phyloP scores from a whole-genome alignment of 805 yeast genomes.

The Starmerella bacillaris region DNA sequence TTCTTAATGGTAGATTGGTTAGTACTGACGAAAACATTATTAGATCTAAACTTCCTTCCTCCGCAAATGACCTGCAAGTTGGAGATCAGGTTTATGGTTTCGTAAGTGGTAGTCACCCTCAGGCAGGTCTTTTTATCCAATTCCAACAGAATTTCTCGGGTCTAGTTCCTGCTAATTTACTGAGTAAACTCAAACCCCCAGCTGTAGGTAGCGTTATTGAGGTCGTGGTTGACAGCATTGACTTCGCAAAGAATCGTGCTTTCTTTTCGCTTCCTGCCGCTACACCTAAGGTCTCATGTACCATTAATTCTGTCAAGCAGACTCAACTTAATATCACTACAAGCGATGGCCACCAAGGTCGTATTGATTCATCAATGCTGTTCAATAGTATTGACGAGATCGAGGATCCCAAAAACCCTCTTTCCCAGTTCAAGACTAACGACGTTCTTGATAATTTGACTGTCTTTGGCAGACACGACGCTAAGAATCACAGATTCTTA shows the following conservation, averaged over 20 bases:
- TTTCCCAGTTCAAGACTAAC: constrained; percentile 40
- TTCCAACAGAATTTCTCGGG: constrained; percentile 64
- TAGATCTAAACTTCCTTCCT: constrained; percentile 41
- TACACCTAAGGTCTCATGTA: constrained; percentile 17
- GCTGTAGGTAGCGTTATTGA: constrained; percentile 25
- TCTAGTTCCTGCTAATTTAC: constrained; percentile 46
- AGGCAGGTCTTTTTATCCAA: constrained; percentile 62
- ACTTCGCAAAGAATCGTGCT: constrained; percentile 53
- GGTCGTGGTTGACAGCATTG: constrained; percentile 40
- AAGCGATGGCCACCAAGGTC: constrained; percentile 58
- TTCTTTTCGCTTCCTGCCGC: constrained; percentile 22
- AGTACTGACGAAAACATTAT: constrained; percentile 53
- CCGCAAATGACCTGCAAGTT: constrained; percentile 39
- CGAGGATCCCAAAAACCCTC: constrained; percentile 38
- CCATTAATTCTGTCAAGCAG: constrained; percentile 43
- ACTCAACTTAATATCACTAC: constrained; percentile 58
- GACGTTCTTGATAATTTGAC: constrained; percentile 37
- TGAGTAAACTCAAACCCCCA: constrained; percentile 27
- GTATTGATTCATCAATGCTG: constrained; percentile 58
- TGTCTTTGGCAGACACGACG: constrained; percentile 62
- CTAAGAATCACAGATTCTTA: constrained; percentile 45
- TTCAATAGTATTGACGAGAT: constrained; percentile 39
- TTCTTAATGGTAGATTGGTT: constrained; percentile 41
- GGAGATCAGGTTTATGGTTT: constrained; percentile 48
- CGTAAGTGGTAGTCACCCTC: constrained; percentile 51